Percentiles rank a stretch among this genome's conserved stretches.
Evolutionary conservation across 1,284 basidiomycete species (phyloP).

Genomic region (Ceratobasidium papillatum): DNA sequence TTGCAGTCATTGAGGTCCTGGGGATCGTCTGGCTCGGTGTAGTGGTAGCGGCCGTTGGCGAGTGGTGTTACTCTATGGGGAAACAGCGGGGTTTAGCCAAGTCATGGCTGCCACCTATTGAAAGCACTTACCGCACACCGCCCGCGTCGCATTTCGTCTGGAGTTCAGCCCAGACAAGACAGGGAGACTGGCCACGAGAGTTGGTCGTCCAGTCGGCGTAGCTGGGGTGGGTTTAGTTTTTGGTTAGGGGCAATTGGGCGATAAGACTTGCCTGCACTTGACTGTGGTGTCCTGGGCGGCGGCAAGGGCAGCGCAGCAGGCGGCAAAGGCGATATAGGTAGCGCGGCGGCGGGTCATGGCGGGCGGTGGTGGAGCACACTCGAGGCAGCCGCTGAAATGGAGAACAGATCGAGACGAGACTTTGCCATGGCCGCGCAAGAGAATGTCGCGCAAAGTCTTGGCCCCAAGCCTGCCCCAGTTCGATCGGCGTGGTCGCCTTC

Average conservation of each 20-base stretch:
- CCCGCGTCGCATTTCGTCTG: slow-evolving; percentile 38
- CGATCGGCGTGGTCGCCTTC: neutral
- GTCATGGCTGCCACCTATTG: neutral
- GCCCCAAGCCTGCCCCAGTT: neutral
- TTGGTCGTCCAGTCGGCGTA: slow-evolving; percentile 41
- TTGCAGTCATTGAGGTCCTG: slow-evolving; percentile 41
- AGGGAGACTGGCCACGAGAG: slow-evolving; percentile 36
- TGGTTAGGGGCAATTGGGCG: neutral
- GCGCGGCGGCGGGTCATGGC: neutral
- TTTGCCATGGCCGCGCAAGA: slow-evolving; percentile 23
- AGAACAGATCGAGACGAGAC: slow-evolving; percentile 25
- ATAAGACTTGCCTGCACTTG: slow-evolving; percentile 9
- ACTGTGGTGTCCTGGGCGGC: slow-evolving; percentile 36
- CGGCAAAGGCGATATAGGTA: neutral
- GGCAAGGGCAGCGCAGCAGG: neutral
- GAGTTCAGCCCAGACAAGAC: slow-evolving; percentile 40
- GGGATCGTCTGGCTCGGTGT: slow-evolving; percentile 20
- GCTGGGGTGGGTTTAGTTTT: neutral
- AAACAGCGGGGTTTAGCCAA: neutral
- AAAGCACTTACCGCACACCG: slow-evolving; percentile 25
- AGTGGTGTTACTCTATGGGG: slow-evolving; percentile 22
- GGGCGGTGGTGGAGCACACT: neutral
- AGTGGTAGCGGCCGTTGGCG: slow-evolving; percentile 33
- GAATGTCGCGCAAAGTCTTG: slow-evolving; percentile 7
- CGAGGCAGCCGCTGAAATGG: slow-evolving; percentile 23